Evolutionary conservation across 805 yeast genomes (phyloP).

Genomic region (Pichia nakasei): DNA sequence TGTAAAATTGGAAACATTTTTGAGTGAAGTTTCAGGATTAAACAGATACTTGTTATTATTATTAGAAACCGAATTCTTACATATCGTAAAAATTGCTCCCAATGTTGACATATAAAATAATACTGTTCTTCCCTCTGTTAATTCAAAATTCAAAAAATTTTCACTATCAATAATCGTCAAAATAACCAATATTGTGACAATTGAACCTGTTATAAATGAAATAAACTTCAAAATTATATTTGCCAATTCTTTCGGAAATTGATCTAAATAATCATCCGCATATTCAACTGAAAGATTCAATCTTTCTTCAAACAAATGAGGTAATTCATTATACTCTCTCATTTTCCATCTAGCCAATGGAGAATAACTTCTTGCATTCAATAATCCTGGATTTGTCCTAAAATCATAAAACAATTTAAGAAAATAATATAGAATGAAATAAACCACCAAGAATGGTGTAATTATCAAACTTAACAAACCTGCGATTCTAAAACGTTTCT

Average conservation of each 20-base stretch:
- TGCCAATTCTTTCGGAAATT: slow-evolving; percentile 77
- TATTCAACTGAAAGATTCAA: slow-evolving; percentile 68
- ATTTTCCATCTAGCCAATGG: slow-evolving; percentile 94
- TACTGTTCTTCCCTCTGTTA: slow-evolving; percentile 71
- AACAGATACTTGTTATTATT: slow-evolving; percentile 47
- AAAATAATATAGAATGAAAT: slow-evolving; percentile 75
- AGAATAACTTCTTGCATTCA: slow-evolving; percentile 81
- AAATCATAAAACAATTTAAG: slow-evolving; percentile 90
- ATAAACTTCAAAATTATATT: slow-evolving; percentile 49
- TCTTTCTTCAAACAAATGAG: slow-evolving; percentile 78
- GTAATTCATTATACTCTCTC: slow-evolving; percentile 87
- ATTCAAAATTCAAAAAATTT: slow-evolving; percentile 79
- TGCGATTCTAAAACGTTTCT: slow-evolving; percentile 76
- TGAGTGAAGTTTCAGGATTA: slow-evolving; percentile 84
- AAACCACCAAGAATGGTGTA: slow-evolving; percentile 79
- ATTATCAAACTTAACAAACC: slow-evolving; percentile 75
- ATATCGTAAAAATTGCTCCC: slow-evolving; percentile 82
- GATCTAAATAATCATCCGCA: slow-evolving; percentile 78
- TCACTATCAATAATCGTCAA: slow-evolving; percentile 81
- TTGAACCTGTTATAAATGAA: slow-evolving; percentile 76
- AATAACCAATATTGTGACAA: slow-evolving; percentile 79
- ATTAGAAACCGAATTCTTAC: slow-evolving; percentile 59
- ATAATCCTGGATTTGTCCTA: slow-evolving; percentile 74
- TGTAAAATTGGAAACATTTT: slow-evolving; percentile 75
- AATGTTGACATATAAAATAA: slow-evolving; percentile 81